These are phyloP conservation scores for Colletotrichum navitas DNA, from an alignment of 2,329 filamentous ascomycete species.

Conservation along the genomic window DNA sequence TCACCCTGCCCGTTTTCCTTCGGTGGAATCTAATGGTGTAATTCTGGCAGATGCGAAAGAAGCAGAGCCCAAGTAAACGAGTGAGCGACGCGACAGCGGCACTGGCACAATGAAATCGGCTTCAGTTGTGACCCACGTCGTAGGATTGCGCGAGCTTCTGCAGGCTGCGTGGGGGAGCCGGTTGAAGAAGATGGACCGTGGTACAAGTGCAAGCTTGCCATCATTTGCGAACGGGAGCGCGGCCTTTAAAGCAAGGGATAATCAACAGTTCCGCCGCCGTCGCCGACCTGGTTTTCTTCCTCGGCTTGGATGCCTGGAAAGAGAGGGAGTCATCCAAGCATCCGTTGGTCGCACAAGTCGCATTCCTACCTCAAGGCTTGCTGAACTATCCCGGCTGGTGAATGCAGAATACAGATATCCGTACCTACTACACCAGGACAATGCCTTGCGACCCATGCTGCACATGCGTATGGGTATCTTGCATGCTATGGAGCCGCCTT, in stretches of 20 bases:
- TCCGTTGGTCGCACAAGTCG: background rate
- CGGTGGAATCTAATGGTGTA: background rate
- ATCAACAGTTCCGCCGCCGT: background rate
- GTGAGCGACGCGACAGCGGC: conserved; percentile 13
- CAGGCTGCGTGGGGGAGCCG: conserved; percentile 9
- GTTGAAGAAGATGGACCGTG: conserved; percentile 17
- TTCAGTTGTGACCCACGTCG: conserved; percentile 19
- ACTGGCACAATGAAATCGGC: conserved; percentile 3
- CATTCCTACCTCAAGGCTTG: background rate
- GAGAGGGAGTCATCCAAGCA: background rate
- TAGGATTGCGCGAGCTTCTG: conserved; percentile 8
- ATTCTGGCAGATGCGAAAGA: background rate
- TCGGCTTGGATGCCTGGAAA: background rate
- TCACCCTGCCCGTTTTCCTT: conserved; percentile 17
- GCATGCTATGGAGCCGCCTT: background rate
- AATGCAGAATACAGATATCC: background rate
- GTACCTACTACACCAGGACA: background rate
- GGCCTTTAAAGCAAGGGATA: conserved; percentile 3
- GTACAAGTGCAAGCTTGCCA: conserved; percentile 8
- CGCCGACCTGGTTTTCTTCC: background rate
- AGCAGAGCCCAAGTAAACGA: background rate
- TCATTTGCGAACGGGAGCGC: conserved; percentile 14
- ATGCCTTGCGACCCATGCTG: background rate
- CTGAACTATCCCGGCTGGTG: background rate
- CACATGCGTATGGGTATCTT: conserved; percentile 17